Evolutionary conservation across 768 basidiomycete species (phyloP).

Genomic region (Plicaturopsis crispa): DNA sequence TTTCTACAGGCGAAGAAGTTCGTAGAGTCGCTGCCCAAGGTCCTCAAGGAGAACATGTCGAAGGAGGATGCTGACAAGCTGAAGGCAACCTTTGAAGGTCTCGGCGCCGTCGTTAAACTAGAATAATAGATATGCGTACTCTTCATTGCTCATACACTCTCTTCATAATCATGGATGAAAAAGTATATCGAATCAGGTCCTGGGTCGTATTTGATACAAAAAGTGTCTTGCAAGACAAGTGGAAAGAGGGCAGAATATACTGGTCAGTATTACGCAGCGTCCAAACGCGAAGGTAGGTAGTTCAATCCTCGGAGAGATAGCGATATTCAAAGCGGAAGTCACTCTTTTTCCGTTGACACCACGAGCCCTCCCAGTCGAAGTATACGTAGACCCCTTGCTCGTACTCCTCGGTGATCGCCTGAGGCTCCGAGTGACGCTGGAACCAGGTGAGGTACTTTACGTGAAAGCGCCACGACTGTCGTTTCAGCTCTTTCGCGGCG

Average conservation of each 20-base stretch:
- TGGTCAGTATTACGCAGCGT: no score
- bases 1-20: conserved; percentile 90
- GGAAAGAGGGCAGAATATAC: not conserved
- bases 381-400: conserved; percentile 99
- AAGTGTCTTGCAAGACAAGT: not conserved
- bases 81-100: conserved; percentile 79
- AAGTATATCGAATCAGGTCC: not conserved
- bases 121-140: conserved; percentile 42
- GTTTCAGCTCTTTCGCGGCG: conserved; percentile 94
- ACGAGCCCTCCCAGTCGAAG: conserved; percentile 98
- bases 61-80: conserved; percentile 99
- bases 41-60: conserved; percentile 87
- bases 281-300: conserved; percentile 2
- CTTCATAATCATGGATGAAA: conserved; percentile 9
- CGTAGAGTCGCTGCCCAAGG: conserved; percentile 89
- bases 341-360: conserved; percentile 97
- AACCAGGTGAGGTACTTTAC: conserved; percentile 99
- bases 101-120: conserved; percentile 83
- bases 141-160: conserved; percentile 19
- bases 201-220: conserved; percentile 1
- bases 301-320: conserved; percentile 85
- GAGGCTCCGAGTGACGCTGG: conserved; percentile 95
- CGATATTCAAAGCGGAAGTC: conserved; percentile 98
- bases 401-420: conserved; percentile 98
- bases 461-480: conserved; percentile 98